These are phyloP conservation scores for Carex kokanica DNA, from an alignment of 176 grass and related monocot species.

Conservation along the genomic window DNA sequence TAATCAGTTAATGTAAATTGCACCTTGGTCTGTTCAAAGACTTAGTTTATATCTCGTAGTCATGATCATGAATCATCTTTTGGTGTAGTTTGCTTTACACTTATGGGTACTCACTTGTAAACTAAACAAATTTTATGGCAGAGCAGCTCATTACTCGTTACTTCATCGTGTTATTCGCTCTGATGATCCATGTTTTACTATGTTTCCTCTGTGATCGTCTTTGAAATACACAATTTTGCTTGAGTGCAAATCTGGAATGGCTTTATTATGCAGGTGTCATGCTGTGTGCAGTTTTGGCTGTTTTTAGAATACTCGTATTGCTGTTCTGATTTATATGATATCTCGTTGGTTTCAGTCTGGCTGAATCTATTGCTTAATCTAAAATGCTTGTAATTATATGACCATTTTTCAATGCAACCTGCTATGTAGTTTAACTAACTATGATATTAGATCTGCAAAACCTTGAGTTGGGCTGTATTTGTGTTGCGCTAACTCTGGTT, in stretches of 20 bases:
- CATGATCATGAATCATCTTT: neutral
- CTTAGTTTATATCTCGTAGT: neutral
- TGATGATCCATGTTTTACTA: neutral
- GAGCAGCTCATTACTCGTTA: neutral
- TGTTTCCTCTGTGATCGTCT: neutral
- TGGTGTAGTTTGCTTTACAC: neutral
- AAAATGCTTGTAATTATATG: neutral
- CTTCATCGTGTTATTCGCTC: neutral
- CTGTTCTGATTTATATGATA: neutral
- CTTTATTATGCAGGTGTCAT: neutral
- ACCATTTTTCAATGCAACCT: neutral
- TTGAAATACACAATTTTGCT: neutral
- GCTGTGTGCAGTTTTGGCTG: neutral
- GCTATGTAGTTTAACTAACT: neutral
- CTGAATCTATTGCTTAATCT: neutral
- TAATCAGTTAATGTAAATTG: constrained; percentile 2
- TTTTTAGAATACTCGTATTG: neutral
- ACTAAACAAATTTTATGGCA: neutral
- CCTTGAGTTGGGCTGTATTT: neutral
- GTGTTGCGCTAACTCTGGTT: neutral
- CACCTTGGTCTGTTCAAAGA: neutral
- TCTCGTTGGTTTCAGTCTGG: neutral
- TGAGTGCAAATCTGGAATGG: neutral
- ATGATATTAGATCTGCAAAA: neutral
- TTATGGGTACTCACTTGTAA: neutral